Evolutionary conservation across 1,284 basidiomycete species (phyloP).

Genomic region (Heterobasidion annosum): DNA sequence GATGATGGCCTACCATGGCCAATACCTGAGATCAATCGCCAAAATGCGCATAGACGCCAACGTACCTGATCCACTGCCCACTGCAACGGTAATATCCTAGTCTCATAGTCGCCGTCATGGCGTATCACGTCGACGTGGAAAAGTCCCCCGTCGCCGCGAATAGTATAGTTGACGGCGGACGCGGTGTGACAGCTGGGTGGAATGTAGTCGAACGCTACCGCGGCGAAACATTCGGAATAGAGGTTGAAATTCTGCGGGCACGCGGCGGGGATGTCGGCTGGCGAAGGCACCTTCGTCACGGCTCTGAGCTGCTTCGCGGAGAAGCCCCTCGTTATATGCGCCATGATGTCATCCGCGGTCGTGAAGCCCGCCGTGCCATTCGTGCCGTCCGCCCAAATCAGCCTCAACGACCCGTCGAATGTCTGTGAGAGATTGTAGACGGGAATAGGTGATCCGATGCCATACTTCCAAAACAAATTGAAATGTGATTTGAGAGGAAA

Average conservation of each 20-base stretch:
- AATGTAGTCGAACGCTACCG: conserved; percentile 55
- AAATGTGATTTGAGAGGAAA: not conserved
- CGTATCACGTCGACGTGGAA: conserved; percentile 53
- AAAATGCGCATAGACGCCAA: conserved; percentile 1
- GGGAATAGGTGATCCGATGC: conserved; percentile 48
- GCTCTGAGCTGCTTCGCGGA: conserved; percentile 29
- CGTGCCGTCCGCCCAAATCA: conserved; percentile 60
- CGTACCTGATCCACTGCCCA: conserved; percentile 67
- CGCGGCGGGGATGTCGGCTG: conserved; percentile 37
- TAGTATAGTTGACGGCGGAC: conserved; percentile 56
- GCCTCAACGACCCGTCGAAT: conserved; percentile 41
- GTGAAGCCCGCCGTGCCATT: conserved; percentile 35
- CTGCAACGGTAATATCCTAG: conserved; percentile 62
- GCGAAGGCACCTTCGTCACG: conserved; percentile 38
- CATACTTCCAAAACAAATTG: conserved; percentile 33
- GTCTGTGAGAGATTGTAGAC: conserved; percentile 38
- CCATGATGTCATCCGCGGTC: conserved; percentile 48
- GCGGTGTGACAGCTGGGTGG: conserved; percentile 28
- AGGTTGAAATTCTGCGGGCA: conserved; percentile 72
- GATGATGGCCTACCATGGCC: conserved; percentile 47
- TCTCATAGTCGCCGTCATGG: conserved; percentile 64
- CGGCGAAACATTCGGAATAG: conserved; percentile 65
- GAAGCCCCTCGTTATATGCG: conserved; percentile 43
- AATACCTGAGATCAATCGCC: not conserved
- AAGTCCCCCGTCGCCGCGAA: conserved; percentile 60